These are phyloP conservation scores for Gossypium gossypioides DNA, from an alignment of 441 rosid species.

Conservation along the genomic window DNA sequence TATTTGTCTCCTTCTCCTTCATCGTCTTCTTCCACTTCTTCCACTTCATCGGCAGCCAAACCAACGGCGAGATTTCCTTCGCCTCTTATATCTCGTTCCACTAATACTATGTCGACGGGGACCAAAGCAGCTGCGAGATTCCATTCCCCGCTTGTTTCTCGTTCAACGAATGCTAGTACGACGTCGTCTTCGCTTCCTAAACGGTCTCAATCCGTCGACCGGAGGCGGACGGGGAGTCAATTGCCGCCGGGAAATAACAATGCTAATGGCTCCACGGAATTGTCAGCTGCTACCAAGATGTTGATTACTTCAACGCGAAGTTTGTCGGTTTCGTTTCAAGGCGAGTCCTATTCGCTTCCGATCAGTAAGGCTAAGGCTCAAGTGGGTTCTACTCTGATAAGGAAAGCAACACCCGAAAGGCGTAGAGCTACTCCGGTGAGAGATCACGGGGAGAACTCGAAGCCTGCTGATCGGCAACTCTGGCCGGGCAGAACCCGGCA, in stretches of 20 bases:
- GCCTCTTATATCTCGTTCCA: slow-evolving; percentile 26
- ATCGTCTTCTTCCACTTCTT: slow-evolving; percentile 31
- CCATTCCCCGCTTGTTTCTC: slow-evolving; percentile 43
- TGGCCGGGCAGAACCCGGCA: slow-evolving; percentile 50
- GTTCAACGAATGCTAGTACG: slow-evolving; percentile 29
- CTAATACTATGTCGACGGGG: slow-evolving; percentile 15
- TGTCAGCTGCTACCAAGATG: slow-evolving; percentile 47
- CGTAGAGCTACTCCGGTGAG: slow-evolving; percentile 43
- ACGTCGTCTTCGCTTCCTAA: slow-evolving; percentile 30
- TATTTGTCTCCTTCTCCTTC: slow-evolving; percentile 75
- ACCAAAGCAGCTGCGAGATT: slow-evolving; percentile 24
- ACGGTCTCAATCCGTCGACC: slow-evolving; percentile 51
- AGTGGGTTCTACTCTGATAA: slow-evolving; percentile 21
- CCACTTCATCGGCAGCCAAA: slow-evolving; percentile 16
- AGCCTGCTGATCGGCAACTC: slow-evolving; percentile 38
- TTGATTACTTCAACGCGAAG: slow-evolving; percentile 55
- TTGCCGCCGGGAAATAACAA: slow-evolving; percentile 16
- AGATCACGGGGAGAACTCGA: slow-evolving; percentile 54
- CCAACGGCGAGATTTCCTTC: slow-evolving; percentile 25
- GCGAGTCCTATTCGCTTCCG: slow-evolving; percentile 60
- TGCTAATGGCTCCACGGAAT: slow-evolving; percentile 21
- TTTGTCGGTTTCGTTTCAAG: slow-evolving; percentile 62
- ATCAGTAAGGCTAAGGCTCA: slow-evolving; percentile 47
- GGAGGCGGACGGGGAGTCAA: slow-evolving; percentile 33
- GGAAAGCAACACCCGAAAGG: slow-evolving; percentile 44